phyloP scores from a whole-genome alignment of 2,329 filamentous ascomycete species.

The Aspergillus oerlinghausenensis region DNA sequence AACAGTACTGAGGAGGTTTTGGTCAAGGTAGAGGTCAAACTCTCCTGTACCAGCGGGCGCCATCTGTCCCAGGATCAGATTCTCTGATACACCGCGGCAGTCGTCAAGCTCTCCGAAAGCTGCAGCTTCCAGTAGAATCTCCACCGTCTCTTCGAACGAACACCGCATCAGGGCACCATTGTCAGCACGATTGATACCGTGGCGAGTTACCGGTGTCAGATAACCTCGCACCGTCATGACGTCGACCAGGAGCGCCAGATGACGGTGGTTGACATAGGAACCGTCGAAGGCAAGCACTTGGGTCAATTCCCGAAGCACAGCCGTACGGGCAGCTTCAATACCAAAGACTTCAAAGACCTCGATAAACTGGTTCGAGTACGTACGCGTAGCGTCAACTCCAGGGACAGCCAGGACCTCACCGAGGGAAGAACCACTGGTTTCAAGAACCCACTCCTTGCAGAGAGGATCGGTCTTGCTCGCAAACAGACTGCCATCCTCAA shows the following conservation, averaged over 20 bases:
- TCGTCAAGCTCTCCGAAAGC: constrained; percentile 94
- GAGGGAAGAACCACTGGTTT: constrained; percentile 86
- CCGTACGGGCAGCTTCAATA: constrained; percentile 87
- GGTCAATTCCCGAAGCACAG: constrained; percentile 81
- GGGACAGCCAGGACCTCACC: constrained; percentile 79
- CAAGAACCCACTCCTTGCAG: constrained; percentile 92
- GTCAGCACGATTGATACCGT: constrained; percentile 97
- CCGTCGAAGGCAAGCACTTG: constrained; percentile 96
- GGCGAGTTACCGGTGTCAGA: constrained; percentile 93
- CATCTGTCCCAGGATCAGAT: constrained; percentile 96
- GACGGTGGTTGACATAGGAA: constrained; percentile 98
- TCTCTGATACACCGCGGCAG: constrained; percentile 96
- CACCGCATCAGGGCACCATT: constrained; percentile 98
- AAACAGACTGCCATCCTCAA: constrained; percentile 66
- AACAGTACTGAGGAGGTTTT: constrained; percentile 91
- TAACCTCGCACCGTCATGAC: constrained; percentile 96
- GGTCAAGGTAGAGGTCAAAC: constrained; percentile 89
- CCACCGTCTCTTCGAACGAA: constrained; percentile 98
- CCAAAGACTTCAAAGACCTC: constrained; percentile 93
- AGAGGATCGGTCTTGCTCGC: constrained; percentile 67
- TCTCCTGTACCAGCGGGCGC: constrained; percentile 96
- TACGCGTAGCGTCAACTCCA: constrained; percentile 79
- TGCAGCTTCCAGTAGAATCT: constrained; percentile 93
- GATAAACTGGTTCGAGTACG: constrained; percentile 92
- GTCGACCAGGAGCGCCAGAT: constrained; percentile 90